Evolutionary conservation across 1,284 basidiomycete species (phyloP).

Genomic region (Serendipita sp.): DNA sequence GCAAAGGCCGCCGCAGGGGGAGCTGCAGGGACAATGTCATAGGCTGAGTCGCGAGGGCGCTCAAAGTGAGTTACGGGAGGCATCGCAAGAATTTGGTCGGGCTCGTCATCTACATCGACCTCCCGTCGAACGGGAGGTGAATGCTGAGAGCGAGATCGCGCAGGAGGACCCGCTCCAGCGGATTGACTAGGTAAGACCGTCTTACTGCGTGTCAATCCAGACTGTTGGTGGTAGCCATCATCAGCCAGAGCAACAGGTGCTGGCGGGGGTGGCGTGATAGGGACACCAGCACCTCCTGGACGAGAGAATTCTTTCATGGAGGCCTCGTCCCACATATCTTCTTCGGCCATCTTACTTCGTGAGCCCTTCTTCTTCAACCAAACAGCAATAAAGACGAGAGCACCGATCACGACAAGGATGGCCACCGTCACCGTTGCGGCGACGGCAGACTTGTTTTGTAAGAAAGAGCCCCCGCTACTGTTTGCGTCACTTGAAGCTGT

Average conservation of each 20-base stretch:
- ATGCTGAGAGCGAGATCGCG: not conserved
- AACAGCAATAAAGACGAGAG: conserved; percentile 2
- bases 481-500: not conserved
- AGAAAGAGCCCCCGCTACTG: not conserved
- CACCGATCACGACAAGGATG: not conserved
- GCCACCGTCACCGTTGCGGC: conserved; percentile 1
- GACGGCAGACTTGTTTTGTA: not conserved
- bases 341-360: not conserved
- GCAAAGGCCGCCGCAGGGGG: not conserved
- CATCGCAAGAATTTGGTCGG: not conserved
- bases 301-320: conserved; percentile 1
- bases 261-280: not conserved
- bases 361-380: not conserved
- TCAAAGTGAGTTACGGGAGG: not conserved
- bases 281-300: not conserved
- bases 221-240: not conserved
- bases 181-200: not conserved
- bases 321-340: conserved; percentile 4
- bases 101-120: not conserved
- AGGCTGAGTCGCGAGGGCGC: not conserved
- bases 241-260: not conserved
- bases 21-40: conserved; percentile 2
- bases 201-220: not conserved
- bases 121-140: not conserved
- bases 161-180: not conserved